These are phyloP conservation scores for Clitocybe nebularis DNA, from an alignment of 1,284 basidiomycete genomes.

Conservation along the genomic window DNA sequence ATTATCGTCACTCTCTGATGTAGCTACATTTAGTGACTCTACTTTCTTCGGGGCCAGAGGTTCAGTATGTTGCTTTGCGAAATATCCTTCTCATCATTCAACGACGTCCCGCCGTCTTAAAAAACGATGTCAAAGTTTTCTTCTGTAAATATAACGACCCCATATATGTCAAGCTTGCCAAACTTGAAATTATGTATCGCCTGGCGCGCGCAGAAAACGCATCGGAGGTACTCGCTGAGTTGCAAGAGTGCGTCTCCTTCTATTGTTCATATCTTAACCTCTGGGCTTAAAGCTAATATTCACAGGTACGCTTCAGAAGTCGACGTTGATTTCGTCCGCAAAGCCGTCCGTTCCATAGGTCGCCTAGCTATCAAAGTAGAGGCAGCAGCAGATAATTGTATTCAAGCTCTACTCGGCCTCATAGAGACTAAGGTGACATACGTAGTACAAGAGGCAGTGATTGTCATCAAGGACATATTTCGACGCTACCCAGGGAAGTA, in stretches of 20 bases:
- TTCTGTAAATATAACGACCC: constrained; percentile 99
- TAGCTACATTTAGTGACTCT: constrained; percentile 65
- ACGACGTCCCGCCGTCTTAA: constrained; percentile 85
- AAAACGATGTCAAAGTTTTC: constrained; percentile 98
- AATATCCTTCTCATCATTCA: constrained; percentile 98
- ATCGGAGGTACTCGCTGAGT: constrained; percentile 86
- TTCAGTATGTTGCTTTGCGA: constrained; percentile 96
- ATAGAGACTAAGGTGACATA: constrained; percentile 95
- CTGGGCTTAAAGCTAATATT: constrained; percentile 8
- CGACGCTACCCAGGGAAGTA: constrained; percentile 95
- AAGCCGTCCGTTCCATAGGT: constrained; percentile 95
- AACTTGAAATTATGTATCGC: constrained; percentile 98
- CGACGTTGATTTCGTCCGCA: constrained; percentile 96
- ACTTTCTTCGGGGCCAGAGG: constrained; percentile 94
- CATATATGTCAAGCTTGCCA: constrained; percentile 97
- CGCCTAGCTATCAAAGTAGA: constrained; percentile 97
- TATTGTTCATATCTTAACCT: not conserved
- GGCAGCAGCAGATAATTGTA: constrained; percentile 85
- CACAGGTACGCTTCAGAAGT: constrained; percentile 94
- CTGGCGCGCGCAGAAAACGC: constrained; percentile 90
- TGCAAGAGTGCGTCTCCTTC: constrained; percentile 75
- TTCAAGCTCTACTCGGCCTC: constrained; percentile 81
- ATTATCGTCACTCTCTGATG: not conserved
- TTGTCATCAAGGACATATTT: constrained; percentile 98
- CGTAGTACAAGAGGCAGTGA: constrained; percentile 96